Conservation (phyloP, 2,329 filamentous ascomycete species). For the Elsinoe necatrix region DNA sequence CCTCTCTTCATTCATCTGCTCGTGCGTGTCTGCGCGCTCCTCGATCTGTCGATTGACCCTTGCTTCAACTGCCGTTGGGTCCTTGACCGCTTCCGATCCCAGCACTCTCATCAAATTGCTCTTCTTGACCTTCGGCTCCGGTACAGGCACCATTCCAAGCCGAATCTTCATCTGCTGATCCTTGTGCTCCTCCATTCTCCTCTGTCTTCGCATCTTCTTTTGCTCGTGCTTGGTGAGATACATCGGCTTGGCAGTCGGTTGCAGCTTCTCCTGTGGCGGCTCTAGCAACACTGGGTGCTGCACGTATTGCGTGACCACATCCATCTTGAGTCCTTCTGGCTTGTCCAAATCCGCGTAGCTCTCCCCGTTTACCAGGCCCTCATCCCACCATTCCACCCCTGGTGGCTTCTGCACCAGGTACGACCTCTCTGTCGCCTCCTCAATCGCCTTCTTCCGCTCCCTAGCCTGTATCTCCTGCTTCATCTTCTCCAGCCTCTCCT, state of each 20-base stretch:
- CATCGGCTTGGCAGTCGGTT: slow-evolving; percentile 76
- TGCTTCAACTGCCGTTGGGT: slow-evolving; percentile 93
- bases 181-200: slow-evolving; percentile 85
- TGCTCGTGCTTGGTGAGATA: slow-evolving; percentile 86
- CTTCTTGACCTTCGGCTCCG: slow-evolving; percentile 93
- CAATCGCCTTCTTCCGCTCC: slow-evolving; percentile 82
- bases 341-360: slow-evolving; percentile 62
- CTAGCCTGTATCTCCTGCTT: slow-evolving; percentile 86
- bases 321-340: slow-evolving; percentile 17
- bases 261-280: slow-evolving; percentile 79
- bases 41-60: slow-evolving; percentile 88
- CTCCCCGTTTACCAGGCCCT: slow-evolving; percentile 67
- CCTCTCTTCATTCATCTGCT: slow-evolving; percentile 70
- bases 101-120: slow-evolving; percentile 95
- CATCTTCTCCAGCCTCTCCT: slow-evolving; percentile 85
- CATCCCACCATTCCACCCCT: slow-evolving; percentile 95
- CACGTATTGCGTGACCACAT: slow-evolving; percentile 78
- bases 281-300: slow-evolving; percentile 89
- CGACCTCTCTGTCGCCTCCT: slow-evolving; percentile 87
- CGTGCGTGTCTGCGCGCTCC: slow-evolving; percentile 71
- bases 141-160: slow-evolving; percentile 78
- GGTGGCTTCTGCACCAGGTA: slow-evolving; percentile 79
- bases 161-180: slow-evolving; percentile 95
- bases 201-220: slow-evolving; percentile 80
- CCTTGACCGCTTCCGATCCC: slow-evolving; percentile 85